Evolutionary conservation across 345 rosid species (phyloP).

Genomic region (Dovyalis caffra): DNA sequence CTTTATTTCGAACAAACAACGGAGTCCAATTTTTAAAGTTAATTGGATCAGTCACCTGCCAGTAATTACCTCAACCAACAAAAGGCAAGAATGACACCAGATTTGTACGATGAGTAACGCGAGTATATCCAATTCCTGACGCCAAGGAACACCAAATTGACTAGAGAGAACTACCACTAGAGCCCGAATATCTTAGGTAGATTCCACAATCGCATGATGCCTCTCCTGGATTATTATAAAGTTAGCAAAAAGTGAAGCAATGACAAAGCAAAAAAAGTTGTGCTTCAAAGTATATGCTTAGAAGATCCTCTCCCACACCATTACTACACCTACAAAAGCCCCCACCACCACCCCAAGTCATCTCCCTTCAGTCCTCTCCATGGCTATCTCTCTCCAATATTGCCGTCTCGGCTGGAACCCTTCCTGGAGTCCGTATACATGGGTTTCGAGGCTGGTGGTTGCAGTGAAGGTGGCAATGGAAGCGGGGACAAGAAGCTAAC

Average conservation of each 20-base stretch:
- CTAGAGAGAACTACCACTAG: background rate
- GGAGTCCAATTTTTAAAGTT: background rate
- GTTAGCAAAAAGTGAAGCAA: conserved; percentile 12
- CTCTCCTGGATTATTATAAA: background rate
- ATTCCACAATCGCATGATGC: conserved; percentile 28
- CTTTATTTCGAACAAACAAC: too few relatives aligned
- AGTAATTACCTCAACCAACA: background rate
- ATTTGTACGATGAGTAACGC: background rate
- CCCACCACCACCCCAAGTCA: background rate
- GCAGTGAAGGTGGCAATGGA: background rate
- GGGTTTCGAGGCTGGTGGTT: background rate
- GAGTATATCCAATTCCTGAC: background rate
- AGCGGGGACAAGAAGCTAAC: background rate
- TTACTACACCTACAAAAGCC: conserved; percentile 3
- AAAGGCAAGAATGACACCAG: background rate
- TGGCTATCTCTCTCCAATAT: background rate
- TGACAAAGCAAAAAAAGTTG: background rate
- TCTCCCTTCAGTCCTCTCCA: background rate
- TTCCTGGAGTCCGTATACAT: background rate
- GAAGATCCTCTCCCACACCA: conserved; percentile 39
- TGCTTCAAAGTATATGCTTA: conserved; percentile 36
- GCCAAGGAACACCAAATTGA: background rate
- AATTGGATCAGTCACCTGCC: background rate
- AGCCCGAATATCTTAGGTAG: conserved; percentile 23
- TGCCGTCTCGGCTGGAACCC: background rate